Conservation (phyloP, 148 eudicot species). For the Rhododendron mucronatum region DNA sequence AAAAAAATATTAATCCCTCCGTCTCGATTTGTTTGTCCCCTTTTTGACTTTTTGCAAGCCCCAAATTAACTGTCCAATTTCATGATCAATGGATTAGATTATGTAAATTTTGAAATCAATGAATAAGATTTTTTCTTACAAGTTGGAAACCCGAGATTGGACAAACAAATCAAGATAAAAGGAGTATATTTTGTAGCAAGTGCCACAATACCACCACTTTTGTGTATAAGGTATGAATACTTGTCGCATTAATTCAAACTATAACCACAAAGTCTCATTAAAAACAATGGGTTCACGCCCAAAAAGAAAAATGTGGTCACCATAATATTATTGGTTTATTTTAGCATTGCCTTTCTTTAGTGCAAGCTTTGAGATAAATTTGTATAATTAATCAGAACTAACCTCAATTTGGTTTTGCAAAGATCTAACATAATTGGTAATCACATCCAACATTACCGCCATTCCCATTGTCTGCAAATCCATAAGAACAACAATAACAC, state of each 20-base stretch:
- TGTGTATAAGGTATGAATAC: neutral
- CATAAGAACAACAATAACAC: neutral
- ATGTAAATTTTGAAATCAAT: too few relatives aligned
- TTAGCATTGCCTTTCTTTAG: neutral
- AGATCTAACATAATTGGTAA: slow-evolving; percentile 66
- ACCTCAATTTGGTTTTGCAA: slow-evolving; percentile 92
- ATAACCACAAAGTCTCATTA: neutral
- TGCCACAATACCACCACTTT: neutral
- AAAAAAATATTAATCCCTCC: neutral
- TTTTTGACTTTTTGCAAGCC: too few relatives aligned
- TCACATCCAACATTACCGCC: slow-evolving; percentile 92
- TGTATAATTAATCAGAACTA: neutral
- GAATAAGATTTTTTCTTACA: too few relatives aligned
- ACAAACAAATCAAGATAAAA: too few relatives aligned
- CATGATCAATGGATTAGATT: too few relatives aligned
- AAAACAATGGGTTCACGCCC: neutral
- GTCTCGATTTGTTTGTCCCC: too few relatives aligned
- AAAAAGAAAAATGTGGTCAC: too few relatives aligned
- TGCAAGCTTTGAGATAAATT: neutral
- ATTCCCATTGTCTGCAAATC: slow-evolving; percentile 77
- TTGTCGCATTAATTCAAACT: neutral
- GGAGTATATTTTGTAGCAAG: too few relatives aligned
- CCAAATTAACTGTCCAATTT: too few relatives aligned
- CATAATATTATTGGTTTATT: too few relatives aligned
- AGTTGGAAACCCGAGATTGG: too few relatives aligned